Percentiles rank a stretch among this genome's conserved stretches.
Conservation (phyloP, 1,284 basidiomycete species). For the Cutaneotrichosporon sp. region DNA sequence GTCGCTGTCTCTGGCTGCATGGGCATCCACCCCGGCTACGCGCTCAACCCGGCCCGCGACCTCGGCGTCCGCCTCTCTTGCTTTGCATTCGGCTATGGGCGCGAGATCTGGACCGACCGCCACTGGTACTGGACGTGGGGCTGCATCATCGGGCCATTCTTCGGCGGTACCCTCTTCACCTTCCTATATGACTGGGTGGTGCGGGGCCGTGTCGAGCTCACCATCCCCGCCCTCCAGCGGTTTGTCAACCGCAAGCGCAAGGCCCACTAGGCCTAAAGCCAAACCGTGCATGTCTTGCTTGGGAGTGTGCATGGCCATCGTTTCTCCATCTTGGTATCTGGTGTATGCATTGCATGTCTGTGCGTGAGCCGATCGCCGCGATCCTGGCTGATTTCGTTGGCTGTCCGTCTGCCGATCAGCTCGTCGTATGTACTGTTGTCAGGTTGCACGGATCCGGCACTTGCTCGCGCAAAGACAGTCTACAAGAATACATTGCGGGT, state of each 20-base stretch:
- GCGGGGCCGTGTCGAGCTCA: slow-evolving; percentile 3
- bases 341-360: neutral
- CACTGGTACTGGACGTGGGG: slow-evolving; percentile 30
- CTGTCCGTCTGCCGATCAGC: too few relatives aligned
- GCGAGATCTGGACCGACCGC: slow-evolving; percentile 25
- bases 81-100: slow-evolving; percentile 32
- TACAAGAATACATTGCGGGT: neutral
- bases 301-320: neutral
- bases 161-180: neutral
- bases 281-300: neutral
- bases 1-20: slow-evolving; percentile 11
- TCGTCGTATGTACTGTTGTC: neutral
- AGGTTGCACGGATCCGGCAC: neutral
- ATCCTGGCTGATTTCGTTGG: too few relatives aligned
- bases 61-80: slow-evolving; percentile 36
- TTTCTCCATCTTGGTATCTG: neutral
- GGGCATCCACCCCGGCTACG: slow-evolving; percentile 27
- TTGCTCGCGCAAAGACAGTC: neutral
- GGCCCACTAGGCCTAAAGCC: neutral
- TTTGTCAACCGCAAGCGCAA: neutral
- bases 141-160: neutral
- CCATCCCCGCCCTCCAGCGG: neutral
- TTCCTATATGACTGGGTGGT: slow-evolving; percentile 11
- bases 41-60: slow-evolving; percentile 41
- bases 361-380: too few relatives aligned